Percentiles rank a stretch among this genome's conserved stretches.
Evolutionary conservation across 1,284 basidiomycete genomes (phyloP).

Genomic region (Heterobasidion irregulare): DNA sequence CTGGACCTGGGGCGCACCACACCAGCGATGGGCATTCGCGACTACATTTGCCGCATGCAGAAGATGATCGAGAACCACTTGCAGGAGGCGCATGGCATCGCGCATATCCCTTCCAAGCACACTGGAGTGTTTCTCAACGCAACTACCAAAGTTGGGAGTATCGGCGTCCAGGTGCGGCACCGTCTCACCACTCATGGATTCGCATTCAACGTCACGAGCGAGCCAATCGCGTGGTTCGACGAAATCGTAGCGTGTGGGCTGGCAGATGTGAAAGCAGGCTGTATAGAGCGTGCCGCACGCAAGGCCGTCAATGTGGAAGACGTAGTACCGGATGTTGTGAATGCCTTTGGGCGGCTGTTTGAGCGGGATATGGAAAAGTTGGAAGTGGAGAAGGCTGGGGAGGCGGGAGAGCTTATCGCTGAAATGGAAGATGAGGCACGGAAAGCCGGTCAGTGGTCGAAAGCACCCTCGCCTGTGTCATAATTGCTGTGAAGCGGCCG

Average conservation of each 20-base stretch:
- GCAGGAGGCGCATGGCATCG: conserved; percentile 44
- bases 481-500: too few species aligned
- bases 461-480: not conserved
- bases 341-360: not conserved
- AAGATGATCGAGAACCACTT: conserved; percentile 55
- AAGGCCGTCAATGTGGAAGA: conserved; percentile 32
- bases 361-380: conserved; percentile 47
- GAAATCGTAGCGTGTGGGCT: conserved; percentile 90
- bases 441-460: not conserved
- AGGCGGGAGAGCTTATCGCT: conserved; percentile 42
- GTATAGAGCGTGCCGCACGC: conserved; percentile 39
- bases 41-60: conserved; percentile 71
- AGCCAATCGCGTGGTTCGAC: conserved; percentile 81
- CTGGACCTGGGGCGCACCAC: conserved; percentile 65
- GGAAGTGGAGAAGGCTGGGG: conserved; percentile 33
- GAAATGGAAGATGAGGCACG: conserved; percentile 19
- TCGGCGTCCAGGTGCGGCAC: conserved; percentile 95
- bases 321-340: conserved; percentile 45
- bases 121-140: conserved; percentile 72
- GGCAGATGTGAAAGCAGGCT: conserved; percentile 74
- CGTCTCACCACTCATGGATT: conserved; percentile 94
- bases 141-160: conserved; percentile 80
- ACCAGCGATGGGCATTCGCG: conserved; percentile 43
- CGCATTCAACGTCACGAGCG: conserved; percentile 81
- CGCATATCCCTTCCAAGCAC: conserved; percentile 49